Base-by-base conservation (phyloP, 805 yeast genomes). In the Yarrowia sp. region DNA sequence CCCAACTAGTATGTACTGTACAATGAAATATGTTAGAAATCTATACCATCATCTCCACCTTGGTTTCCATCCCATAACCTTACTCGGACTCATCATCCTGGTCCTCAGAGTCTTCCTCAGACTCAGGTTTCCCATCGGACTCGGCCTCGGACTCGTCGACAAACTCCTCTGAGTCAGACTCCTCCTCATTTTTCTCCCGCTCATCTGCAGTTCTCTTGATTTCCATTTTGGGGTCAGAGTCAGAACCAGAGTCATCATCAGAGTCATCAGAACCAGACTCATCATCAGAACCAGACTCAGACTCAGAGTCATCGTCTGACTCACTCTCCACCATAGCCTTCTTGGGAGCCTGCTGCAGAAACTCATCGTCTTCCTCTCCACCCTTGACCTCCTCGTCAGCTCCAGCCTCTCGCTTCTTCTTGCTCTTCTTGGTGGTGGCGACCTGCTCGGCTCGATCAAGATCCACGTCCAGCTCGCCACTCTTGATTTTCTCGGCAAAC, bases 391-490 rank as follows among this genome's bases (percentile, higher is more conserved):
- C 61, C n/a, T 63, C 67, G n/a, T 36, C 43, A 17, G 28, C n/a
- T 8, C 30, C 43, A 10, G 51, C 46, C 48, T 48, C 40, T 40
- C 62, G 46, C 65, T 58, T 35, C 24, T 35, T 54, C 67, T 66
- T 64, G 69, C 61, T 21, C 65, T 35, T 59, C 67, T 66, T 64
- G 69, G 59, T n/a, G 59, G 61, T 36, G 46, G 46, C 61, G 1
- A 58, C 54, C 48, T 75, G 76, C 54, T 81, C 81, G 56, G 71
- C 68, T 40, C 78, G 80, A 3, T 80, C 78, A 11, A 86, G 80
- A 16, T 89, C 83, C 43, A 86, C 79, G 5, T 87, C 87, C 41
- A 90, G 76, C 11, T 80, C 78, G 16, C 82, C 85, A 0, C 80
- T 78, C 58, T 83, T 81, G 64, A 89, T 74, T 70, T 82, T 79